These are phyloP conservation scores for Monilinia polystroma DNA, from an alignment of 2,329 filamentous ascomycete species.

Conservation along the genomic window DNA sequence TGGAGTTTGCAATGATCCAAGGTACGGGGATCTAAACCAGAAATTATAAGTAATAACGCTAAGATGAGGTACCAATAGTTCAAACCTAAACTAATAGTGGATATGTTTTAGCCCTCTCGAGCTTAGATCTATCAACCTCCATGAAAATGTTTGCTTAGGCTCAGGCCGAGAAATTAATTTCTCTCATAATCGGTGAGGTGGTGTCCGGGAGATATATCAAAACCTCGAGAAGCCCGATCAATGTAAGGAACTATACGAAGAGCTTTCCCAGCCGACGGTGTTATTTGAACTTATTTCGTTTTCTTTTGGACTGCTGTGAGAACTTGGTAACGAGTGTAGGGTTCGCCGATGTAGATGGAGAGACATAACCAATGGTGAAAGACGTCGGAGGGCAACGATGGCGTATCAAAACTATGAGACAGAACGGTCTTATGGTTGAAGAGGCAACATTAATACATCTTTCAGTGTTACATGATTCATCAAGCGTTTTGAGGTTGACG, in stretches of 20 bases:
- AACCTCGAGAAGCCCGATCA: neutral
- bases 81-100: slow-evolving; percentile 6
- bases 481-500: neutral
- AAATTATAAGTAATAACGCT: slow-evolving; percentile 20
- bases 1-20: neutral
- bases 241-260: neutral
- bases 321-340: slow-evolving; percentile 17
- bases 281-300: neutral
- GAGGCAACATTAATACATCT: slow-evolving; percentile 15
- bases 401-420: slow-evolving; percentile 22
- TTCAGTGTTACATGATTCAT: slow-evolving; percentile 14
- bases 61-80: slow-evolving; percentile 18
- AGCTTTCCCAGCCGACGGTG: neutral
- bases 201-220: neutral
- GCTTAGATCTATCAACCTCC: slow-evolving; percentile 5
- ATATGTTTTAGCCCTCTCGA: neutral
- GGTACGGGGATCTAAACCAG: slow-evolving; percentile 3
- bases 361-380: slow-evolving; percentile 20
- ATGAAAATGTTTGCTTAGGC: neutral
- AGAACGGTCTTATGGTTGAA: slow-evolving; percentile 10
- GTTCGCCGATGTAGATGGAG: slow-evolving; percentile 7
- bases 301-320: neutral
- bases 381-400: slow-evolving; percentile 13
- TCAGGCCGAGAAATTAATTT: neutral
- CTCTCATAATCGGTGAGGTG: neutral